Evolutionary conservation across 805 yeast genomes (phyloP), one percentile per base, ranked within the genome.

Genomic region (Candida nitratophila): DNA sequence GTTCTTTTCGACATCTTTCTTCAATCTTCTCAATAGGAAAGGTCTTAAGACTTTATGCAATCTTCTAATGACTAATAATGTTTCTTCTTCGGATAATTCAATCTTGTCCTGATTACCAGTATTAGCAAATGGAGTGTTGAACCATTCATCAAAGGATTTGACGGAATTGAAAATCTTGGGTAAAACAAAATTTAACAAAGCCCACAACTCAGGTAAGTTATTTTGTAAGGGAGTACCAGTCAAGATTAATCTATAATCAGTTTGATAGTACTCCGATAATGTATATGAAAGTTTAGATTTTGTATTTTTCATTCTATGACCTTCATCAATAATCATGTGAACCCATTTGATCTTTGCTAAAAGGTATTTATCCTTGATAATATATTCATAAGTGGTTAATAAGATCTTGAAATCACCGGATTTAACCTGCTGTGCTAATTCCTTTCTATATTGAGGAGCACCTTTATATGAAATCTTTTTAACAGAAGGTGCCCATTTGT

Each of bases 181-280:
- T 49, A 86, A 71, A 19, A 84, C 91, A 54, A 86, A 86, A 60
- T 86, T 86, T 55, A 86, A 67, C 50, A 86, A 70, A 0, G 95
- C 91, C 95, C 95, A 86, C 45, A 86, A 70, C 62, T 86, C 95
- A 1, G 95, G 95, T 53, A 85, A 71, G 53, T 84, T 86, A 60
- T 86, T 86, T 59, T 86, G 95, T 48, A 86, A 72, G 19, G 95
- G 95, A 2, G 95, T 86, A 74, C 95, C 95, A 1, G 95, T 86
- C 57, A 86, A 75, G 64, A 86, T 86, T 55, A 86, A 72, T 65
- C 95, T 72, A 58, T 86, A 79, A 58, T 82, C 81, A 1, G 93
- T 82, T 50, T 76, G 81, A 55, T 86, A 86, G 55, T 78, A 83
- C 44, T 74, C 78, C 31, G 83, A 78, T 52, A 86, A 76, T 0